A percentile compares a stretch with the other conserved stretches of the same genome.
Conservation (phyloP, 805 yeast genomes). For the Ogataea corticis region DNA sequence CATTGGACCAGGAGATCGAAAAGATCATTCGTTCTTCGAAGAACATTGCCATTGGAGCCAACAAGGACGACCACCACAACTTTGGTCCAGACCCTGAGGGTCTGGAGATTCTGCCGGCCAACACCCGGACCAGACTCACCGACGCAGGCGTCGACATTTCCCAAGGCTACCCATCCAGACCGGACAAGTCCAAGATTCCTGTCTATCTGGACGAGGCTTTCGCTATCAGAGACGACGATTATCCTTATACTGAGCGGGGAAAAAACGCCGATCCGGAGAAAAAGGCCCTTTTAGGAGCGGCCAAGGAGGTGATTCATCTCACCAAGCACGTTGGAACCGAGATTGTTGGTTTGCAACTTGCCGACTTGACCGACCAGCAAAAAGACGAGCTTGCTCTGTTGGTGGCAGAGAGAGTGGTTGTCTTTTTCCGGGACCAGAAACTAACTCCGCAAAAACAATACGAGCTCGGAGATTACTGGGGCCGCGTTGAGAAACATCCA, state of each 20-base stretch:
- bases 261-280: constrained; percentile 42
- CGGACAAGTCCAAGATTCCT: constrained; percentile 36
- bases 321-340: constrained; percentile 52
- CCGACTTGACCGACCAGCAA: constrained; percentile 43
- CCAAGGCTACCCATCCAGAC: constrained; percentile 42
- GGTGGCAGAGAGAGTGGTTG: constrained; percentile 51
- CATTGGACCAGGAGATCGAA: constrained; percentile 27
- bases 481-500: constrained; percentile 43
- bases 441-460: constrained; percentile 44
- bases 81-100: constrained; percentile 27
- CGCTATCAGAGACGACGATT: constrained; percentile 37
- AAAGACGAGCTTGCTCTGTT: constrained; percentile 49
- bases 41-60: constrained; percentile 14
- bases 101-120: constrained; percentile 31
- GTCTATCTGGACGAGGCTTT: constrained; percentile 42
- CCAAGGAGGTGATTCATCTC: constrained; percentile 41
- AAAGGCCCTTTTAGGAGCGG: constrained; percentile 43
- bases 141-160: constrained; percentile 39
- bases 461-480: constrained; percentile 47
- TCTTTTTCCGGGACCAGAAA: constrained; percentile 50
- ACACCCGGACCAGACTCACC: constrained; percentile 33
- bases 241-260: constrained; percentile 37
- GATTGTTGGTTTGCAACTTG: constrained; percentile 46
- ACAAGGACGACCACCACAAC: constrained; percentile 9
- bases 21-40: constrained; percentile 20